These are phyloP conservation scores for Ophiorrhiza pumila DNA, from an alignment of 257 asterid genomes.

Conservation along the genomic window DNA sequence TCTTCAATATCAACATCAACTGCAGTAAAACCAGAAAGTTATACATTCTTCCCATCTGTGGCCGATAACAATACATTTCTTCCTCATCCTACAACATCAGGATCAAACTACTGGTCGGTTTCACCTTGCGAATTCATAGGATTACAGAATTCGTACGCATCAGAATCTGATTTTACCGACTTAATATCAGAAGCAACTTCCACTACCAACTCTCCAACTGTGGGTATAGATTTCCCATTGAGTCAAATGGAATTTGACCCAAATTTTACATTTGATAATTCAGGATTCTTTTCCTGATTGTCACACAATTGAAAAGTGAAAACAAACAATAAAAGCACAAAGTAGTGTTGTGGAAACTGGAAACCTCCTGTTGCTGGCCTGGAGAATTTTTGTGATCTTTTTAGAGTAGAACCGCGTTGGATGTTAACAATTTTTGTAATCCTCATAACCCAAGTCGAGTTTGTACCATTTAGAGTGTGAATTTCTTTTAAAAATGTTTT, in stretches of 20 bases:
- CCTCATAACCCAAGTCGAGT: not conserved
- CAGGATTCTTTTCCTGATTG: slow-evolving; percentile 26
- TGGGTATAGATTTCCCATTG: slow-evolving; percentile 26
- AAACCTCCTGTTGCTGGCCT: slow-evolving; percentile 4
- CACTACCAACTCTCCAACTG: slow-evolving; percentile 29
- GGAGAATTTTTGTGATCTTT: not conserved
- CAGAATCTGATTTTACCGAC: slow-evolving; percentile 29
- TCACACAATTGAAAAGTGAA: not conserved
- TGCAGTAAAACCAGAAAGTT: slow-evolving; percentile 17
- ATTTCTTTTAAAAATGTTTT: too few species aligned
- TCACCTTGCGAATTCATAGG: slow-evolving; percentile 23
- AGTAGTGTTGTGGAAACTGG: too few species aligned
- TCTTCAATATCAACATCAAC: slow-evolving; percentile 25
- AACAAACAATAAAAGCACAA: not conserved
- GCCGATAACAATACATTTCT: slow-evolving; percentile 13
- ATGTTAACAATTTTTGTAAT: slow-evolving; percentile 12
- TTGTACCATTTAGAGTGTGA: too few species aligned
- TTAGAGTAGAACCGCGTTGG: not conserved
- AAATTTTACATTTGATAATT: slow-evolving; percentile 33
- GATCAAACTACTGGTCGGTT: slow-evolving; percentile 26
- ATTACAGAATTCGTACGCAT: slow-evolving; percentile 20
- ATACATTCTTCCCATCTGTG: slow-evolving; percentile 12
- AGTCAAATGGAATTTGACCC: slow-evolving; percentile 39
- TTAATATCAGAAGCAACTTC: slow-evolving; percentile 33
- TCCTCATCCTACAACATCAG: slow-evolving; percentile 19